Evolutionary conservation across 1,284 basidiomycete genomes (phyloP).

Genomic region (Rhodotorula sp.): DNA sequence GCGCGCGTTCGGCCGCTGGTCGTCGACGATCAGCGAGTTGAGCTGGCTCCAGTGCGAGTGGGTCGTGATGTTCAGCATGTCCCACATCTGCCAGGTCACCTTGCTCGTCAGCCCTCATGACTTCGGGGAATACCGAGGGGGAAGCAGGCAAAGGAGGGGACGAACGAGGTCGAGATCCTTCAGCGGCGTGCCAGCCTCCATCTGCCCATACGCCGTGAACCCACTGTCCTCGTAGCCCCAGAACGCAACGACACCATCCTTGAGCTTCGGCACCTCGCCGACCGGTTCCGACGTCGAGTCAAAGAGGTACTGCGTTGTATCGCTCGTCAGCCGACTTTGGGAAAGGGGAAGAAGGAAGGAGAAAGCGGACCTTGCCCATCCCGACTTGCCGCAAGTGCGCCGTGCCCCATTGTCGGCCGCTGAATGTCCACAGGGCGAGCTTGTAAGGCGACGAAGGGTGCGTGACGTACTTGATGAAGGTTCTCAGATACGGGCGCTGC

Average conservation of each 20-base stretch:
- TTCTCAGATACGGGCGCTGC: slow-evolving; percentile 28
- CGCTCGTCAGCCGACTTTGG: too few relatives aligned
- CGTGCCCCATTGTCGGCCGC: slow-evolving; percentile 13
- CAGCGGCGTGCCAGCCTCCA: slow-evolving; percentile 9
- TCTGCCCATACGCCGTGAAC: slow-evolving; percentile 8
- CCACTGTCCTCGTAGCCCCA: slow-evolving; percentile 34
- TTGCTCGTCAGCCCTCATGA: background rate
- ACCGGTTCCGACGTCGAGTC: slow-evolving; percentile 3
- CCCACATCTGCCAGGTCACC: slow-evolving; percentile 15
- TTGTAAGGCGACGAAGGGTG: slow-evolving; percentile 18
- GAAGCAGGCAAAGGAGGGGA: background rate
- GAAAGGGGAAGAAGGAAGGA: background rate
- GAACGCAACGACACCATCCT: background rate
- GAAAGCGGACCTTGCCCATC: slow-evolving; percentile 18
- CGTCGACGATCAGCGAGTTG: slow-evolving; percentile 31
- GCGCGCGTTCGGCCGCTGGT: slow-evolving; percentile 22
- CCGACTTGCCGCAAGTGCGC: slow-evolving; percentile 26
- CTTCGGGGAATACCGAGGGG: background rate
- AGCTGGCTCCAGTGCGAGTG: slow-evolving; percentile 4
- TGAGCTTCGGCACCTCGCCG: background rate
- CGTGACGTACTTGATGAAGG: slow-evolving; percentile 32
- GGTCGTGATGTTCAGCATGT: slow-evolving; percentile 19
- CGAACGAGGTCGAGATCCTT: slow-evolving; percentile 34
- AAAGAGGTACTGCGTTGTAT: slow-evolving; percentile 3
- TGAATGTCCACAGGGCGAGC: slow-evolving; percentile 33